A percentile compares a stretch with the other conserved stretches of the same genome.
Conservation (phyloP, 2,329 filamentous ascomycete genomes). For the Aspergillus sergii region DNA sequence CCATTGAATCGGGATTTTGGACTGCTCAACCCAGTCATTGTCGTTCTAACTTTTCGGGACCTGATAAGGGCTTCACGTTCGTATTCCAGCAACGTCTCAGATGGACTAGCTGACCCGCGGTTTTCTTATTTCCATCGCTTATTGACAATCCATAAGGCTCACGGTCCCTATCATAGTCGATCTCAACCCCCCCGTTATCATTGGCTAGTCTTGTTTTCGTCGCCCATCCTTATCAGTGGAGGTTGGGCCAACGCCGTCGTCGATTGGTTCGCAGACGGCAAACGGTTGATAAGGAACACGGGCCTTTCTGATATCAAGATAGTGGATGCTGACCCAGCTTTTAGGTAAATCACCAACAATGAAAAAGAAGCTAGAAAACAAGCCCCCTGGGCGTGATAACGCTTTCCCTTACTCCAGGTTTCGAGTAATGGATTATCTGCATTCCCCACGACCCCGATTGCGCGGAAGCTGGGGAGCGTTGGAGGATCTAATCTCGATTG, state of each 20-base stretch:
- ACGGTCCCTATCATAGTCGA: background rate
- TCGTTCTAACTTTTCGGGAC: background rate
- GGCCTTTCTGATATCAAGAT: background rate
- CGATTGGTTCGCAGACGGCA: slow-evolving; percentile 5
- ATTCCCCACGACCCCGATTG: background rate
- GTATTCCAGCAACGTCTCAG: background rate
- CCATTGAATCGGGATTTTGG: background rate
- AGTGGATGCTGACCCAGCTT: background rate
- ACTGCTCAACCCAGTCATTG: background rate
- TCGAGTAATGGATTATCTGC: background rate
- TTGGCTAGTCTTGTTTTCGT: slow-evolving; percentile 9
- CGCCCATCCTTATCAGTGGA: slow-evolving; percentile 10
- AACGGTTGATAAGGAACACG: slow-evolving; percentile 8
- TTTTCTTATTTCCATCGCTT: background rate
- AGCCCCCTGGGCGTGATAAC: background rate
- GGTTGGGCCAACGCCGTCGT: background rate
- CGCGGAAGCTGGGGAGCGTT: background rate
- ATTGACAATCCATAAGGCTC: slow-evolving; percentile 5
- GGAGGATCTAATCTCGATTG: background rate
- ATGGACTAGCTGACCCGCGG: background rate
- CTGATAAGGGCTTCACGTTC: slow-evolving; percentile 6
- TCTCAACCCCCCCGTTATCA: background rate
- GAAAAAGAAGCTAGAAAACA: background rate
- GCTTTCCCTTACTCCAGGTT: slow-evolving; percentile 4
- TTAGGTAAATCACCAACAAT: slow-evolving; percentile 2